Evolutionary conservation across 2,329 filamentous ascomycete genomes (phyloP), one percentile per base, ranked within the genome.

Genomic region (Neonectria neomacrospora): DNA sequence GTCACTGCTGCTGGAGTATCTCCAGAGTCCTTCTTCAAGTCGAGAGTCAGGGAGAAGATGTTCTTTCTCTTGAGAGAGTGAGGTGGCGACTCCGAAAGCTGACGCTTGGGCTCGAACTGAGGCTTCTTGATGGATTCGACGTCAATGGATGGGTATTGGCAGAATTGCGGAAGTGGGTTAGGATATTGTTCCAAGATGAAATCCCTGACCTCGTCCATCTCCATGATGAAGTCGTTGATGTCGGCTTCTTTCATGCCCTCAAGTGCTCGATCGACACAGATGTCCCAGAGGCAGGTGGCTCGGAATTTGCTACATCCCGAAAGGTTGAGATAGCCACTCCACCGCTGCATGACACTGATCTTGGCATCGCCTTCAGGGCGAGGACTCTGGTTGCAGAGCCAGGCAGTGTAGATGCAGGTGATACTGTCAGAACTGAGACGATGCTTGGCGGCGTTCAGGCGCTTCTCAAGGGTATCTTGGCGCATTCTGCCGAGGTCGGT

Each of bases 381-480:
- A 18, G 32, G 28, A 4, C 51, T 53, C 22, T 68, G 67, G n/a
- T 71, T 65, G n/a, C 67, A 56, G 8, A 78, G 65, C 76, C 76
- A 78, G 3, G 62, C 54, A 9, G 67, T 63, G 41, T 71, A 75
- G 30, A 77, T 68, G 6, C 68, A 71, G 1, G 65, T 67, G n/a
- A 70, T 66, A 45, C 55, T 69, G 9, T 20, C n/a, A 6, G 37
- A n/a, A 41, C 2, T 1, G 63, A 34, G 12, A 76, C 67, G 2
- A 41, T 48, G n/a, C 7, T 37, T 41, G 10, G 58, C 68, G 2
- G 50, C 47, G 0, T 9, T 26, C 9, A 77, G 50, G 3, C 64
- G 72, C 30, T 61, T 66, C 26, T 73, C 67, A 5, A 78, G 53
- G 1, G 65, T 73, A 4, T 51, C 54, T 23, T 75, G 73, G 14